phyloP scores from a whole-genome alignment of 257 asterid species.

The Eucommia ulmoides region DNA sequence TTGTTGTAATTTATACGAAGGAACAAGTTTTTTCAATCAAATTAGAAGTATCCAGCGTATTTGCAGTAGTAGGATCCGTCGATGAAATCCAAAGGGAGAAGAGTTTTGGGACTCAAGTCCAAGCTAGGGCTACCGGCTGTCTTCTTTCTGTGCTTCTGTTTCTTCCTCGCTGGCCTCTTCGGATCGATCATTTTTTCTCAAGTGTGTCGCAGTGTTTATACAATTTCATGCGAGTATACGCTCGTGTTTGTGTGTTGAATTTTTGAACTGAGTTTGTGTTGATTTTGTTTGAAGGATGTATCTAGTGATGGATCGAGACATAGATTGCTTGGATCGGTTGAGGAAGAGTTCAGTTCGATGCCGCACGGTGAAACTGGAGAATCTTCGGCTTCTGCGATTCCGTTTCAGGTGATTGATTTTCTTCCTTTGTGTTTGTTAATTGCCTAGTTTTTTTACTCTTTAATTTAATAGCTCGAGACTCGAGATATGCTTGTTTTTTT shows the following conservation, averaged over 20 bases:
- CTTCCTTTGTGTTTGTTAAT: too few relatives aligned
- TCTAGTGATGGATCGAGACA: too few relatives aligned
- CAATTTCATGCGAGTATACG: background rate
- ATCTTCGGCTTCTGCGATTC: too few relatives aligned
- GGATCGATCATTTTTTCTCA: constrained; percentile 37
- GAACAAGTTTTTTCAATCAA: background rate
- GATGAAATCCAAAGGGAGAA: constrained; percentile 31
- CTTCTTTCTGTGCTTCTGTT: constrained; percentile 34
- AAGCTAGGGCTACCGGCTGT: constrained; percentile 21
- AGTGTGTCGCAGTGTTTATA: constrained; percentile 11
- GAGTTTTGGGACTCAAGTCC: constrained; percentile 14
- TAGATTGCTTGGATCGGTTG: constrained; percentile 11
- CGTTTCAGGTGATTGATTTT: too few relatives aligned
- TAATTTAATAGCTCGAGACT: too few relatives aligned
- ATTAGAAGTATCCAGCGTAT: background rate
- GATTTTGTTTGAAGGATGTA: too few relatives aligned
- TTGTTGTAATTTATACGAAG: background rate
- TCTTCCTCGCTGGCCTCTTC: constrained; percentile 39
- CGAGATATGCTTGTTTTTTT: too few relatives aligned
- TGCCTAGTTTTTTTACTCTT: too few relatives aligned
- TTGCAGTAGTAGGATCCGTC: constrained; percentile 6
- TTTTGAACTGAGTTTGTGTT: too few relatives aligned
- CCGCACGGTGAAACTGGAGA: constrained; percentile 28
- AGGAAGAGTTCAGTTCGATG: constrained; percentile 14
- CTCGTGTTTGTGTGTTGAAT: constrained; percentile 11